A percentile compares a stretch with the other conserved stretches of the same genome.
Conservation (phyloP, 306 rosid species). For the Citrullus colocynthis region DNA sequence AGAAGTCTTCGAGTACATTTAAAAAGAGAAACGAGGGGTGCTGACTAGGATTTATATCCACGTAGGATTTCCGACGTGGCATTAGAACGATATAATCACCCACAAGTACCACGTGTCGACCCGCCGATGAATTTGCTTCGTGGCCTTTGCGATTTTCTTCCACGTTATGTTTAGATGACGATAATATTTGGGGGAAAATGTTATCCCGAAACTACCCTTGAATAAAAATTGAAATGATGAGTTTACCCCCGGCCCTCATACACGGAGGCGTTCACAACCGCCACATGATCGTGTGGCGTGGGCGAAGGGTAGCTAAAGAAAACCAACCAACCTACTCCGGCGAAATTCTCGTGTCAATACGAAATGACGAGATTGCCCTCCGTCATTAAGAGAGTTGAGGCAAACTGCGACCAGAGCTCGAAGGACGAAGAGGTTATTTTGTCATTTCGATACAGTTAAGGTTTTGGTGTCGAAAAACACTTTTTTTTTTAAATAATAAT, state of each 20-base stretch:
- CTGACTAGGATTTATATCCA: conserved; percentile 18
- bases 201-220: conserved; percentile 15
- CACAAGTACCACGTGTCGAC: conserved; percentile 10
- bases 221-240: background rate
- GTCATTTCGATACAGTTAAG: background rate
- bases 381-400: background rate
- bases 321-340: conserved; percentile 7
- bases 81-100: background rate
- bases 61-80: conserved; percentile 20
- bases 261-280: background rate
- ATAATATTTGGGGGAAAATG: background rate
- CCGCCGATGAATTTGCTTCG: conserved; percentile 3
- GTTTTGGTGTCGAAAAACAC: background rate
- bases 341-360: background rate
- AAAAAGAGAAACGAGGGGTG: conserved; percentile 7
- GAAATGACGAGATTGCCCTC: conserved; percentile 20
- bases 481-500: background rate
- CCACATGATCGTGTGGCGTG: conserved; percentile 19
- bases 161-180: conserved; percentile 17
- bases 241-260: background rate
- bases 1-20: background rate
- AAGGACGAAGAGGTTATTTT: background rate
- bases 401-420: background rate
- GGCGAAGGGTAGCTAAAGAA: conserved; percentile 19
- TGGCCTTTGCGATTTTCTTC: conserved; percentile 3